Base-by-base conservation (phyloP, 306 rosid species). In the cucumber (Cucumis sativus) region DNA sequence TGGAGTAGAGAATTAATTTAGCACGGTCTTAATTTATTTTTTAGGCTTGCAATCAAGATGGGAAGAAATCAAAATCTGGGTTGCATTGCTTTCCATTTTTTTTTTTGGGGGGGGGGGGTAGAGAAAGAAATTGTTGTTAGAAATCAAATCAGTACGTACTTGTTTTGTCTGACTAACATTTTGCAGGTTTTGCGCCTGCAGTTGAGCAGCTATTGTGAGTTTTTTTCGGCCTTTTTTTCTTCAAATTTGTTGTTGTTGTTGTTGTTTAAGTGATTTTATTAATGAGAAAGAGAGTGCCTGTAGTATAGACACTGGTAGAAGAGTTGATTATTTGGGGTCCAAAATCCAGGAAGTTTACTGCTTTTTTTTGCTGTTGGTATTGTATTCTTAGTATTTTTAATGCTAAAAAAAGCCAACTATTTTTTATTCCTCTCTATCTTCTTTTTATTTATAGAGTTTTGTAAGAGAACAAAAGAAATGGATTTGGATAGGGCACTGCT, bases 161-260 rank as follows among this genome's bases (percentile, higher is more conserved):
- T 69, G 56, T 66, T 0, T 39, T 40, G 58, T n/a, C 55, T 40
- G 74, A 71, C 76, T 71, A 51, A 49, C 60, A 45, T 71, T 69
- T 69, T 69, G 75, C 75, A 69, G 75, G 75, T 45, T 69, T 69
- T 65, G 71, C 71, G 71, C 71, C 71, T 65, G 71, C 71, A 65
- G 25, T 65, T 65, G 71, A 65, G 74, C 54, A n/a, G 74, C 74
- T 18, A 37, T 10, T 39, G 25, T n/a, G 54, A 21, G 54, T 16
- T 67, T 64, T 64, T 41, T 71, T 47, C 57, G 39, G 56, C 57
- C 7, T 14, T 71, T 45, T 45, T 41, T 45, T 45, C 25, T 68
- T 68, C 35, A 18, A 25, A 25, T n/a, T 13, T 47, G 8, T 11
- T 69, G 75, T 45, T 71, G 76, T 45, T 71, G 76, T 68, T 70